Evolutionary conservation across 352 stramenopile species (phyloP), one percentile per base, ranked within the genome.

Genomic region (Phytophthora litchii): DNA sequence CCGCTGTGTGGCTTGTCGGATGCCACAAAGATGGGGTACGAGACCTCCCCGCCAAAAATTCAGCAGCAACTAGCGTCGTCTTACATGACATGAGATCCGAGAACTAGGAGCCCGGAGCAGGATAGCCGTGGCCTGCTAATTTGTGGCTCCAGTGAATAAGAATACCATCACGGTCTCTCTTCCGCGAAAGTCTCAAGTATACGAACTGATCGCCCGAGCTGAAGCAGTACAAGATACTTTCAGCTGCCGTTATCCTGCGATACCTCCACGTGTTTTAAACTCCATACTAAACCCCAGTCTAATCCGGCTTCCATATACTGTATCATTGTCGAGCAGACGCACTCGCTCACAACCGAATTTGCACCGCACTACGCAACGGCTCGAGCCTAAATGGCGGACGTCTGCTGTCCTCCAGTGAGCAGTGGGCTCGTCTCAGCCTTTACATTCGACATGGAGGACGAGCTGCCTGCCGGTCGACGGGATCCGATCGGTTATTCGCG

Each of bases 361-460:
- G 55, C 46, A 4, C 38, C 20, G 9, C 35, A 40, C 31, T 56
- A 27, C 23, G 23, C 23, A 27, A 3, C 23, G 17, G 21, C n/a
- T 6, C 13, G 36, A 16, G 10, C 14, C 20, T 5, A 27, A 27
- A 68, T 69, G 64, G 54, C 48, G 35, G 64, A 69, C 36, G 64
- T 59, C 17, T 27, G 19, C 7, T 25, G 35, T 20, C 48, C 54
- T 42, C 60, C 66, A 9, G 31, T 62, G 3, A 74, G 67, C 52
- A 64, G 59, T 37, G 66, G 66, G 7, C 54, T 76, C 34, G 51
- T 74, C 5, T 76, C 70, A 1, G 35, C 54, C 19, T 70, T 60
- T 14, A 74, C 71, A 11, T 19, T 79, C 41, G 71, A 74, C 42
- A 68, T 79, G 54, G 67, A 74, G 48, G 71, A 76, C 42, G 63